Evolutionary conservation across 1,139 yeast genomes (phyloP).

Genomic region (Candida anutae): DNA sequence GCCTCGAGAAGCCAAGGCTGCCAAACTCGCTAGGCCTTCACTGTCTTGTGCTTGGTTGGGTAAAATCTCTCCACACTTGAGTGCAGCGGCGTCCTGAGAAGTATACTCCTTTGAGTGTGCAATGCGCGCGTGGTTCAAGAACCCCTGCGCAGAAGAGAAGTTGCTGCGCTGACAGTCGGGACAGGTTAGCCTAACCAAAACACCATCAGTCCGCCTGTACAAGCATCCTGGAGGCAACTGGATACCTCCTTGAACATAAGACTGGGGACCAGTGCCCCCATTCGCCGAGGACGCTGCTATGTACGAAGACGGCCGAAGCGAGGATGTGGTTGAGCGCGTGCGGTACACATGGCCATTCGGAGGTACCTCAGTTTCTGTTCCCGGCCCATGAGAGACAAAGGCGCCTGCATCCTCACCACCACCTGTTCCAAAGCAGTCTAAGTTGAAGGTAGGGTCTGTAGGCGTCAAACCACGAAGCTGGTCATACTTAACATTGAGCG

Average conservation of each 20-base stretch:
- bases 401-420: constrained; percentile 2
- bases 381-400: no score
- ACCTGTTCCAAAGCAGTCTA: constrained; percentile 6
- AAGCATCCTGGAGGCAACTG: constrained; percentile 38
- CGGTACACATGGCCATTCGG: constrained; percentile 26
- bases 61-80: constrained; percentile 56
- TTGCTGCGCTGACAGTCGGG: constrained; percentile 61
- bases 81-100: constrained; percentile 70
- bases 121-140: constrained; percentile 65
- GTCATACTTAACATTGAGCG: constrained; percentile 27
- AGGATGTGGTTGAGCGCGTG: constrained; percentile 45
- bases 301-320: constrained; percentile 30
- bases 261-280: constrained; percentile 11
- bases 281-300: constrained; percentile 7
- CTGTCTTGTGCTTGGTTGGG: constrained; percentile 55
- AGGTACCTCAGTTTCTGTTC: constrained; percentile 1
- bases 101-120: constrained; percentile 69
- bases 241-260: neutral
- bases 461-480: constrained; percentile 8
- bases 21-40: constrained; percentile 41
- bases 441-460: constrained; percentile 5
- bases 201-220: constrained; percentile 65
- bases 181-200: constrained; percentile 60
- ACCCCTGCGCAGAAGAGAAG: constrained; percentile 75
- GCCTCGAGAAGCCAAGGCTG: constrained; percentile 31